Base-by-base conservation (phyloP, 805 yeast species). In the Ogataea ramenticola region DNA sequence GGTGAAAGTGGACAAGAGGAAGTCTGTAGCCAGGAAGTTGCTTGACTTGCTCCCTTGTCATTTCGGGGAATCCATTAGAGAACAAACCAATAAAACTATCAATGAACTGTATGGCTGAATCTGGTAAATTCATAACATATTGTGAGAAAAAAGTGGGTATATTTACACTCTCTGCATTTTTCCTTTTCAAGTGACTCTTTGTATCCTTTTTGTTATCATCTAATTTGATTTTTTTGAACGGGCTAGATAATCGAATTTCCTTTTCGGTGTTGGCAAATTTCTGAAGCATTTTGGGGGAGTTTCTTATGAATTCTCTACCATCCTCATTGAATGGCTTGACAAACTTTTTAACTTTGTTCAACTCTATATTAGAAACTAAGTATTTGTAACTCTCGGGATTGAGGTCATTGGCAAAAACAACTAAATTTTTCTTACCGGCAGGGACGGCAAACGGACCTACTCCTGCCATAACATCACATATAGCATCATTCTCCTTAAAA, bases 381-480 rank as follows among this genome's bases (percentile, higher is more conserved):
- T 85, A 83, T 50, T 78, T 77, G 63, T 67, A 86, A 46, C 95
- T 82, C 47, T 83, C 86, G 0, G 97, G 98, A 57, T 93, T 93
- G 60, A 93, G 70, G 61, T 93, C 99, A 60, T 90, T 93, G 11
- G 97, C 96, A 53, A 93, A 70, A 0, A 87, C 95, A 42, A 90
- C 60, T 11, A 81, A 84, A 15, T 75, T 75, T 48, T 83, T 86
- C 61, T 84, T 88, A 14, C 90, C 98, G 0, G 97, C 96, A 0
- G 99, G 99, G 1, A 93, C 79, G 1, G 95, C 91, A 68, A 95
- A 93, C 4, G 99, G 99, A 0, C 99, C 99, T 2, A 93, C 98
- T 39, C 99, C 99, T 1, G 96, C 98, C 79, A 95, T 86, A 0
- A 89, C 97, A 67, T 93, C 99, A 55, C 88, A 87, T 0, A 95